Conservation (phyloP, 2,329 filamentous ascomycete species). For the Aspergillus sp. region DNA sequence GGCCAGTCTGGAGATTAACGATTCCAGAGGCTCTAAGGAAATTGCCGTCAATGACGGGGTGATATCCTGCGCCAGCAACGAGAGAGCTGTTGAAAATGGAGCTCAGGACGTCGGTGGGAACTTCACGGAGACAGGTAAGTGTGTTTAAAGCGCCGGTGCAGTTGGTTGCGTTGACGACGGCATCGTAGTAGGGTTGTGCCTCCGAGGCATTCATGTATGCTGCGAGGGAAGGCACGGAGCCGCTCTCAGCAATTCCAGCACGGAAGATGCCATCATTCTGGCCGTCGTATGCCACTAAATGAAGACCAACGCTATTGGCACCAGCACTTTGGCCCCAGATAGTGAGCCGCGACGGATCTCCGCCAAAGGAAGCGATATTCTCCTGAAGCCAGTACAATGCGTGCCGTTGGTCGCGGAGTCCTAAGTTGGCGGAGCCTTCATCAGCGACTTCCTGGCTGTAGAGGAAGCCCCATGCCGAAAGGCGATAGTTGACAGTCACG, state of each 20-base stretch:
- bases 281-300: conserved; percentile 24
- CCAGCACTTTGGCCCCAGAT: conserved; percentile 22
- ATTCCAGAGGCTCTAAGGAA: conserved; percentile 5
- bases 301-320: conserved; percentile 20
- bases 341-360: conserved; percentile 16
- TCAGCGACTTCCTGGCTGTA: conserved; percentile 33
- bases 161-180: conserved; percentile 10
- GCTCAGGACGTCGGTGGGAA: conserved; percentile 5
- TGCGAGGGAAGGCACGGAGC: conserved; percentile 7
- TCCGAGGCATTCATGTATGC: conserved; percentile 4
- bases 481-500: conserved; percentile 55
- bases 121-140: conserved; percentile 12
- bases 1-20: neutral
- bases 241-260: conserved; percentile 23
- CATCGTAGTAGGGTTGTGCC: conserved; percentile 9
- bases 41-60: conserved; percentile 13
- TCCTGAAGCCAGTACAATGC: conserved; percentile 20
- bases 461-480: conserved; percentile 54
- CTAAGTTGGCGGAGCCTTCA: conserved; percentile 29
- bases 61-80: neutral
- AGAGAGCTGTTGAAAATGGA: conserved; percentile 10
- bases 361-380: conserved; percentile 20
- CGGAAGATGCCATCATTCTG: conserved; percentile 25
- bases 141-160: conserved; percentile 5
- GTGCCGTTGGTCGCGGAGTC: conserved; percentile 38